Base-by-base conservation (phyloP, 352 stramenopile genomes). In the Pythium aphanidermatum region DNA sequence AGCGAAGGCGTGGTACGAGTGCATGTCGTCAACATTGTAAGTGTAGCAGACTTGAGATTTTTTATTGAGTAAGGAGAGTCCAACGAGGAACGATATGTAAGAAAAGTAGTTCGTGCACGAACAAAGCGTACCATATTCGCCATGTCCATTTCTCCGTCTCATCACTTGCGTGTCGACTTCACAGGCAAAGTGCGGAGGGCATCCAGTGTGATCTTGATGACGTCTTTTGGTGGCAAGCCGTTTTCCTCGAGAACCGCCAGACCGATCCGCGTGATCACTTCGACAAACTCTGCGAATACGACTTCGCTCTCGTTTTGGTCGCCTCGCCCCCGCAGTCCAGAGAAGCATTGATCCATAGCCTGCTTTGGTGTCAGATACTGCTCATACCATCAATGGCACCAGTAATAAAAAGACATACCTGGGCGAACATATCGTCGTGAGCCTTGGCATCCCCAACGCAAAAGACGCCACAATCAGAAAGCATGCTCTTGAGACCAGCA, bases 401-500 rank as follows among this genome's bases (percentile, higher is more conserved):
- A 14, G 20, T 3, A 35, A 34, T 33, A 28, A 34, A 34, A 16
- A 14, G 12, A 5, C 24, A 6, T 66, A 76, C 66, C 45, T 47
- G 53, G 13, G 48, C 51, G 41, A 85, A 93, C n/a, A 88, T 46
- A 6, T 44, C 50, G 24, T 83, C 68, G 40, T 90, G 78, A 2
- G 65, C 36, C 24, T 70, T 62, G 5, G 59, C 49, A 34, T 86
- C 75, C 9, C 78, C 76, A 4, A 65, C 65, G 33, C 74, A 88
- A 46, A 92, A 89, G 41, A 92, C 72, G 9, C 81, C 78, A 35
- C 70, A 82, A 46, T 92, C 76, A 47, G 83, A 86, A 9, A 91
- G 39, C 72, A 92, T 72, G 33, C 55, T 71, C 40, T 70, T 86
- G 39, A 86, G 58, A 11, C 56, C 68, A 13, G 50, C 20, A 0